These are phyloP conservation scores for Ogataea paradorogensis DNA, from an alignment of 805 yeast genomes.

Conservation along the genomic window DNA sequence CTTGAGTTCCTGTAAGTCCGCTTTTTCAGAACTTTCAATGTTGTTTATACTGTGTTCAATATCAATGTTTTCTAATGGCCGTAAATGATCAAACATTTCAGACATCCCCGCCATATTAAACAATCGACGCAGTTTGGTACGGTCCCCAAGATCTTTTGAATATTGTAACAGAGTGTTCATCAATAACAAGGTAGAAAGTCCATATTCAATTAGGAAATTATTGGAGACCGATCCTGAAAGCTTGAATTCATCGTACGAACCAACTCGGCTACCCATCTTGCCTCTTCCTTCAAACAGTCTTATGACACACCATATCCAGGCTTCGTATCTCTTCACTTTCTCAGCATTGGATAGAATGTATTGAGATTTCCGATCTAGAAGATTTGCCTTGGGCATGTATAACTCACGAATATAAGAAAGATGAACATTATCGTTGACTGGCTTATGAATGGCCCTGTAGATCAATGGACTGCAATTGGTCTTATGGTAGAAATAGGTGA, in stretches of 20 bases:
- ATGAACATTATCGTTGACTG: conserved; percentile 35
- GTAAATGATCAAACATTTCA: conserved; percentile 35
- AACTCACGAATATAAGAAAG: conserved; percentile 28
- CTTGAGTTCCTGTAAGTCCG: conserved; percentile 41
- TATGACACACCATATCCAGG: conserved; percentile 34
- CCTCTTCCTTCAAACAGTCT: conserved; percentile 63
- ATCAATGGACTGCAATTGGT: conserved; percentile 22
- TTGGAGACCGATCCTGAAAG: conserved; percentile 55
- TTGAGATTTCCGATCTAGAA: conserved; percentile 28
- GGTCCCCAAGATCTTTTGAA: conserved; percentile 32
- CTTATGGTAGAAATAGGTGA: conserved; percentile 47
- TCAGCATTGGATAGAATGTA: conserved; percentile 26
- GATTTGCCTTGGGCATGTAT: conserved; percentile 20
- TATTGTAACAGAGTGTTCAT: conserved; percentile 48
- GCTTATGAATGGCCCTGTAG: conserved; percentile 26
- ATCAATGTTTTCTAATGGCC: conserved; percentile 40
- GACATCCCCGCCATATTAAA: conserved; percentile 41
- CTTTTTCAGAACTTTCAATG: conserved; percentile 38
- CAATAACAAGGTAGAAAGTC: conserved; percentile 48
- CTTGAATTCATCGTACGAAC: conserved; percentile 82
- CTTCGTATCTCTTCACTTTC: conserved; percentile 30
- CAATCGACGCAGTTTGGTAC: conserved; percentile 48
- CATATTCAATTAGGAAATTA: conserved; percentile 54
- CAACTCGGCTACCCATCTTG: conserved; percentile 84
- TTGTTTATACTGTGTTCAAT: conserved; percentile 43